Evolutionary conservation across 2,329 filamentous ascomycete species (phyloP).

Genomic region (Periglandula ipomoeae): DNA sequence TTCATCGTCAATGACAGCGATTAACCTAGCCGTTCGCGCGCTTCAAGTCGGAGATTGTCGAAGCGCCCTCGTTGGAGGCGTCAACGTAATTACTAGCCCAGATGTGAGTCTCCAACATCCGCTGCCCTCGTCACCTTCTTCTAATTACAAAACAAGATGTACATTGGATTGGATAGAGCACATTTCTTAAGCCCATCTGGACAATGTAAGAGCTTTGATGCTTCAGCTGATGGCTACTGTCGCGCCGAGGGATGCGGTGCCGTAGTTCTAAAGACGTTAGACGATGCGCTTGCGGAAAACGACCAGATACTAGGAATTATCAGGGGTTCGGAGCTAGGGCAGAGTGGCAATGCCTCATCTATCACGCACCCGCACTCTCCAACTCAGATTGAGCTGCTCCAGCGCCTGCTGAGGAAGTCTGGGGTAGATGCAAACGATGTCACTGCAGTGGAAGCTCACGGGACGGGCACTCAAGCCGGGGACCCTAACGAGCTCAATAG

Average conservation of each 20-base stretch:
- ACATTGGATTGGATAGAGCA: conserved; percentile 53
- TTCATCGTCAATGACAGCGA: not conserved
- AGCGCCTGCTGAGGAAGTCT: conserved; percentile 54
- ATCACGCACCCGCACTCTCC: conserved; percentile 63
- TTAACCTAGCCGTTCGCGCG: not conserved
- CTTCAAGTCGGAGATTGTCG: conserved; percentile 42
- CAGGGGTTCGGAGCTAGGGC: conserved; percentile 56
- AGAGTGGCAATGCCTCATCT: conserved; percentile 59
- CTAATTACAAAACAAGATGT: conserved; percentile 21
- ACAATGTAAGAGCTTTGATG: conserved; percentile 29
- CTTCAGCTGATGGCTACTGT: conserved; percentile 51
- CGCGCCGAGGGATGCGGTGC: conserved; percentile 39
- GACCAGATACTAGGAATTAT: conserved; percentile 59
- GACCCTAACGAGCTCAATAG: conserved; percentile 68
- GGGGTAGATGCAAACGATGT: conserved; percentile 67
- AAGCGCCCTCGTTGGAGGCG: conserved; percentile 53
- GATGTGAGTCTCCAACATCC: conserved; percentile 44
- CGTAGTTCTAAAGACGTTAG: conserved; percentile 40
- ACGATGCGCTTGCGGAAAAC: conserved; percentile 42
- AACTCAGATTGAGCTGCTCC: conserved; percentile 52
- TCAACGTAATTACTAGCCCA: conserved; percentile 57
- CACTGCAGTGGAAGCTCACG: conserved; percentile 81
- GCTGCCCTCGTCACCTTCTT: too few species aligned
- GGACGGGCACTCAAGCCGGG: conserved; percentile 77
- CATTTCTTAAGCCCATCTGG: conserved; percentile 46